These are phyloP conservation scores for Boletus tylopilopsis DNA, from an alignment of 768 basidiomycete species.

Conservation along the genomic window DNA sequence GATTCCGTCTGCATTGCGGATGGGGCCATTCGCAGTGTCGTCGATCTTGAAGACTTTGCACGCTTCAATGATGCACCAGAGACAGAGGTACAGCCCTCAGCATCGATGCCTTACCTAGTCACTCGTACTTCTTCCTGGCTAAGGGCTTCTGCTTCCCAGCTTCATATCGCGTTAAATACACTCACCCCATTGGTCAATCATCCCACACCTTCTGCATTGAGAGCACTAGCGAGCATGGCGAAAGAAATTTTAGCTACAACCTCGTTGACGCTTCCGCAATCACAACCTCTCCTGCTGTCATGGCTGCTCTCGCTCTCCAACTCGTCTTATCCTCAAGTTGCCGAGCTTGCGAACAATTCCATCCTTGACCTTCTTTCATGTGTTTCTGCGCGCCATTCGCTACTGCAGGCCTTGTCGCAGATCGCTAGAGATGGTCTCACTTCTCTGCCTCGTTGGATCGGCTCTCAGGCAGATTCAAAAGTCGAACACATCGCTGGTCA, in stretches of 20 bases:
- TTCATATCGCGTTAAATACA: conserved; percentile 78
- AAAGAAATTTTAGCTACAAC: conserved; percentile 51
- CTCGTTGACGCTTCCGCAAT: conserved; percentile 59
- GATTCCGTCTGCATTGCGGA: conserved; percentile 64
- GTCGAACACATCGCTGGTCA: conserved; percentile 65
- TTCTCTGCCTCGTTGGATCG: conserved; percentile 68
- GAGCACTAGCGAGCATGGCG: conserved; percentile 56
- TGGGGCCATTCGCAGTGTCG: conserved; percentile 52
- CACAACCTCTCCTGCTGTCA: conserved; percentile 63
- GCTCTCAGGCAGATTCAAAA: conserved; percentile 68
- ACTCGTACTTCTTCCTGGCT: conserved; percentile 74
- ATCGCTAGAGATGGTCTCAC: conserved; percentile 63
- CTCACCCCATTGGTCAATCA: conserved; percentile 71
- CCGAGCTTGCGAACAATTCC: conserved; percentile 41
- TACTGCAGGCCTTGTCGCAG: conserved; percentile 56
- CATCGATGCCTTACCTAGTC: conserved; percentile 44
- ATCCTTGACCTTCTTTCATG: conserved; percentile 44
- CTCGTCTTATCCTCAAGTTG: conserved; percentile 53
- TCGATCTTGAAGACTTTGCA: conserved; percentile 61
- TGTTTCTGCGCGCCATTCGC: conserved; percentile 41
- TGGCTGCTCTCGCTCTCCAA: conserved; percentile 72
- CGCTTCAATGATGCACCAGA: conserved; percentile 25
- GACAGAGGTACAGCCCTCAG: conserved; percentile 17
- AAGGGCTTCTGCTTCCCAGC: conserved; percentile 73
- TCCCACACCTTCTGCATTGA: conserved; percentile 61